Evolutionary conservation across 306 rosid species (phyloP).

Genomic region (Vicia faba): DNA sequence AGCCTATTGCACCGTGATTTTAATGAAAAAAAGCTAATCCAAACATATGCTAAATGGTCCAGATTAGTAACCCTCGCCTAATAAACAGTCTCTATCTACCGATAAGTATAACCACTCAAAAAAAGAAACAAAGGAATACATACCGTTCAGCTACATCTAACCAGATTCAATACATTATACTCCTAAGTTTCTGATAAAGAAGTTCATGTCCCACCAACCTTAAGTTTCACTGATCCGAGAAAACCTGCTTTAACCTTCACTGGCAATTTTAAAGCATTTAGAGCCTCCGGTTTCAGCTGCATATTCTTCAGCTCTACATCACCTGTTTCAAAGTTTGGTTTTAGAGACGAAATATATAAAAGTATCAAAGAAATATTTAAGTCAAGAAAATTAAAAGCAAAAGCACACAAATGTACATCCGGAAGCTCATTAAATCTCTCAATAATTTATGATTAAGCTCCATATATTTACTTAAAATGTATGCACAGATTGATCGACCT

Average conservation of each 20-base stretch:
- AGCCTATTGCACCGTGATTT: too few species aligned
- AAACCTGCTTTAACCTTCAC: constrained; percentile 99
- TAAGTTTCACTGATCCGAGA: constrained; percentile 96
- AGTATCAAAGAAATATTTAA: too few species aligned
- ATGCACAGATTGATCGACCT: constrained; percentile 16
- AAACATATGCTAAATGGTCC: too few species aligned
- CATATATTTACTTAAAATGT: constrained; percentile 1
- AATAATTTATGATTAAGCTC: background rate
- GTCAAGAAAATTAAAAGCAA: background rate
- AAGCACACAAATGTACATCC: constrained; percentile 20
- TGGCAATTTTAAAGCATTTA: constrained; percentile 90
- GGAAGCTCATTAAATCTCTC: constrained; percentile 11
- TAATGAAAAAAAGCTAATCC: too few species aligned
- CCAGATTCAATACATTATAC: constrained; percentile 30
- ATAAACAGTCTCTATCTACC: constrained; percentile 2
- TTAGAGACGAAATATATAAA: too few species aligned
- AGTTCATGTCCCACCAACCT: constrained; percentile 57
- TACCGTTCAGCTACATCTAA: constrained; percentile 8
- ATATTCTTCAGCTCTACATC: constrained; percentile 97
- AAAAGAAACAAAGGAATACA: constrained; percentile 9
- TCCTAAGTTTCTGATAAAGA: constrained; percentile 14
- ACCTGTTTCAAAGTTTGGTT: constrained; percentile 70
- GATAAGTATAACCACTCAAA: constrained; percentile 9
- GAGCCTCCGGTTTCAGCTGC: constrained; percentile 99
- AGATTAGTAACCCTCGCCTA: constrained; percentile 5